phyloP scores from a whole-genome alignment of 306 rosid species.

The Delonix regia region DNA sequence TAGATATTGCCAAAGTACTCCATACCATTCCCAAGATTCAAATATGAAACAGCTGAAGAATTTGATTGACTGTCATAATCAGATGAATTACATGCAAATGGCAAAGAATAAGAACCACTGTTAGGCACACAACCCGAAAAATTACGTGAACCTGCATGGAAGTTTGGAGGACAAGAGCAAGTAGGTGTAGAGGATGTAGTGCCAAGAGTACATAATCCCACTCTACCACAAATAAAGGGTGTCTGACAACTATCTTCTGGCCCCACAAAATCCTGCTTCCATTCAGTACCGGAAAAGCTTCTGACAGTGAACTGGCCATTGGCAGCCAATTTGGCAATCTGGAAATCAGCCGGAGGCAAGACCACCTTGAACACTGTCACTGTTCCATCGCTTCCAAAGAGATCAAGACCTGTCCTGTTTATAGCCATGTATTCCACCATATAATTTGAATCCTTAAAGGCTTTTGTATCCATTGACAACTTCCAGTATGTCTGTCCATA shows the following conservation, averaged over 20 bases:
- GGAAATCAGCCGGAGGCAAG: constrained; percentile 54
- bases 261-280: constrained; percentile 64
- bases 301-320: constrained; percentile 60
- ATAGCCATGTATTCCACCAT: constrained; percentile 61
- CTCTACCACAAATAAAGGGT: constrained; percentile 71
- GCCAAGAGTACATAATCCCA: constrained; percentile 60
- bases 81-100: constrained; percentile 56
- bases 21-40: constrained; percentile 57
- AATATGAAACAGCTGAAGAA: constrained; percentile 57
- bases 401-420: constrained; percentile 61
- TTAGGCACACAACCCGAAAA: constrained; percentile 63
- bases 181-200: constrained; percentile 45
- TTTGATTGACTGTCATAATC: constrained; percentile 30
- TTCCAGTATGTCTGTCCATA: constrained; percentile 80
- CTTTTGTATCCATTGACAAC: constrained; percentile 57
- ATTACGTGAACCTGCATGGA: constrained; percentile 50
- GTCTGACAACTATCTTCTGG: constrained; percentile 64
- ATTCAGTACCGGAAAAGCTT: constrained; percentile 54
- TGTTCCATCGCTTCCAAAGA: constrained; percentile 60
- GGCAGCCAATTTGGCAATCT: constrained; percentile 61
- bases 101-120: constrained; percentile 57
- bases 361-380: constrained; percentile 50
- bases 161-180: constrained; percentile 79
- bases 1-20: constrained; percentile 58
- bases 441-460: constrained; percentile 45